Conservation (phyloP, 805 yeast genomes). For the Yueomyces sinensis region DNA sequence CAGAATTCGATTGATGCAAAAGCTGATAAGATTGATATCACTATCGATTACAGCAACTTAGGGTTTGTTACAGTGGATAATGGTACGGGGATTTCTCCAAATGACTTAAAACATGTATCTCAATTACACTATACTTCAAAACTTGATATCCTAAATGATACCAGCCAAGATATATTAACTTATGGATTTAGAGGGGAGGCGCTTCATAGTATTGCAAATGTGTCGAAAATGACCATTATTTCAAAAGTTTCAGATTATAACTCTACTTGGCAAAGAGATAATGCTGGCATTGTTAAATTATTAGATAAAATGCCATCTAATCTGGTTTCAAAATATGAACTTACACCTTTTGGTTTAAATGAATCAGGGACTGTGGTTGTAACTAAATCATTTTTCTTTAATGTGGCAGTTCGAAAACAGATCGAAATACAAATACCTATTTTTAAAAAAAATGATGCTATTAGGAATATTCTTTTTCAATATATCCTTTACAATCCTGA, state of each 20-base stretch:
- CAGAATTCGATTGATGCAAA: conserved; percentile 45
- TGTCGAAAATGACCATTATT: conserved; percentile 33
- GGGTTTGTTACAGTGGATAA: conserved; percentile 42
- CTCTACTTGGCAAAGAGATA: conserved; percentile 16
- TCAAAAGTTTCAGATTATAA: conserved; percentile 29
- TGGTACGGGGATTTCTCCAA: conserved; percentile 52
- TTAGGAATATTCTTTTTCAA: conserved; percentile 13
- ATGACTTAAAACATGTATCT: conserved; percentile 37
- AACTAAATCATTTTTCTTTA: conserved; percentile 12
- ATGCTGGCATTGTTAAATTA: not conserved
- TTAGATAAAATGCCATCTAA: not conserved
- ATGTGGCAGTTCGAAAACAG: conserved; percentile 17
- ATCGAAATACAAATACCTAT: conserved; percentile 6
- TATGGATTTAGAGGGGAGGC: conserved; percentile 73
- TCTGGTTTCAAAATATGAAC: not conserved
- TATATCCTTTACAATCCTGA: conserved; percentile 10
- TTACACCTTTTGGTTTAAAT: not conserved
- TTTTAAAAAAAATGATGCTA: conserved; percentile 2
- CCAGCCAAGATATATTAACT: conserved; percentile 26
- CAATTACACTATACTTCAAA: conserved; percentile 44
- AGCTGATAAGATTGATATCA: conserved; percentile 28
- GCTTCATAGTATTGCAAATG: conserved; percentile 36
- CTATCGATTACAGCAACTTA: conserved; percentile 24
- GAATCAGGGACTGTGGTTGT: conserved; percentile 12
- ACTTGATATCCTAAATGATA: conserved; percentile 24